Evolutionary conservation across 2,329 filamentous ascomycete species (phyloP).

Genomic region (Zelopaecilomyces penicillatus): DNA sequence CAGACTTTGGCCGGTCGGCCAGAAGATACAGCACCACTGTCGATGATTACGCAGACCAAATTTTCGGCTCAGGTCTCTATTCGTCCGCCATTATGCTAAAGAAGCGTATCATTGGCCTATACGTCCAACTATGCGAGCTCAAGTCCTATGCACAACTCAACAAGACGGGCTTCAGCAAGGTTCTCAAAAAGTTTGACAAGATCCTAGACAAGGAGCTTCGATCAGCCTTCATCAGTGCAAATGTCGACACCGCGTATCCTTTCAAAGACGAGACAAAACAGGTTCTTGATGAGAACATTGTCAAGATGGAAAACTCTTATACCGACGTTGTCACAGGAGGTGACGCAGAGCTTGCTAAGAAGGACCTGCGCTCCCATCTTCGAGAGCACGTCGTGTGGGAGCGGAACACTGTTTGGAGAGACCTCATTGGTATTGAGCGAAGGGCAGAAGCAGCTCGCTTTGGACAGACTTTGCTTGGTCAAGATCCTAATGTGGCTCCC

Average conservation of each 20-base stretch:
- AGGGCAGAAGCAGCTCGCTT: conserved; percentile 91
- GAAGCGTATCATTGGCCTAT: conserved; percentile 79
- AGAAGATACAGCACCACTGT: conserved; percentile 59
- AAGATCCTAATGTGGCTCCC: conserved; percentile 57
- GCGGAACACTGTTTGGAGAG: conserved; percentile 95
- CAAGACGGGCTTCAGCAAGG: conserved; percentile 91
- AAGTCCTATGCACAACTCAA: conserved; percentile 96
- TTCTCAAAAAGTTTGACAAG: conserved; percentile 98
- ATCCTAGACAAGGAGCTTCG: conserved; percentile 79
- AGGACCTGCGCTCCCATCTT: conserved; percentile 81
- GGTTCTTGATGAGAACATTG: conserved; percentile 62
- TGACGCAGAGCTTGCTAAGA: conserved; percentile 66
- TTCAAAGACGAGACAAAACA: conserved; percentile 69
- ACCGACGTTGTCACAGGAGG: conserved; percentile 74
- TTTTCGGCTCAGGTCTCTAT: conserved; percentile 52
- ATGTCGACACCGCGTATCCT: conserved; percentile 71
- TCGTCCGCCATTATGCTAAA: conserved; percentile 76
- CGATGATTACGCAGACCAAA: conserved; percentile 71
- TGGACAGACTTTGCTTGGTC: conserved; percentile 74
- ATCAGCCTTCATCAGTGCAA: conserved; percentile 61
- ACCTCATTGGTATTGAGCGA: conserved; percentile 96
- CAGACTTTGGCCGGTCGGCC: conserved; percentile 46
- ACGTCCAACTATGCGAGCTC: conserved; percentile 88
- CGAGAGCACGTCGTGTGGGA: conserved; percentile 98
- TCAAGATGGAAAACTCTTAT: conserved; percentile 69